Conservation (phyloP, 306 rosid species). For the Dalbergia oliveri region DNA sequence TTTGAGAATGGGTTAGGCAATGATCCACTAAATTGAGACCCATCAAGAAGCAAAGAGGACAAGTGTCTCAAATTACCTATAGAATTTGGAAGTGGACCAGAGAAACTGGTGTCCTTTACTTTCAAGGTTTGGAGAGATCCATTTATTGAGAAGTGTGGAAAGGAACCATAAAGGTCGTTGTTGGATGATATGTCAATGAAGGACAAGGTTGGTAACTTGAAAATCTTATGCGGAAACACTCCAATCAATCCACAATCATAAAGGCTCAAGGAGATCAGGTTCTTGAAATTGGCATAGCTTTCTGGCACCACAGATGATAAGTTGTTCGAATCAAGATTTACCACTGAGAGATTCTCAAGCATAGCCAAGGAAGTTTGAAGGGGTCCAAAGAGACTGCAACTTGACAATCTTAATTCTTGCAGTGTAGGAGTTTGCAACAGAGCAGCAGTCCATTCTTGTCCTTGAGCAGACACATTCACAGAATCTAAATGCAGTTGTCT, state of each 20-base stretch:
- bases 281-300: slow-evolving; percentile 18
- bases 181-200: neutral
- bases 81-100: slow-evolving; percentile 30
- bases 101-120: neutral
- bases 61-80: slow-evolving; percentile 4
- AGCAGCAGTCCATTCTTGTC: slow-evolving; percentile 46
- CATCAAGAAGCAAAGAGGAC: neutral
- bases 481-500: slow-evolving; percentile 46
- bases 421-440: neutral
- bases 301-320: slow-evolving; percentile 35
- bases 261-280: slow-evolving; percentile 24
- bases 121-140: neutral
- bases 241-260: neutral
- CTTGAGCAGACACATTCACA: slow-evolving; percentile 32
- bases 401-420: slow-evolving; percentile 28
- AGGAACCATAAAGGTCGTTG: neutral
- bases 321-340: neutral
- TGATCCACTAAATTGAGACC: neutral
- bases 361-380: neutral
- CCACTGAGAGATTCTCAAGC: neutral
- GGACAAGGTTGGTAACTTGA: slow-evolving; percentile 36
- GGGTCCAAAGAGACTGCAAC: slow-evolving; percentile 28
- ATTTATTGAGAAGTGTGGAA: slow-evolving; percentile 24
- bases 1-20: neutral
- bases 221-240: slow-evolving; percentile 42